A percentile compares a stretch with the other conserved stretches of the same genome.
Evolutionary conservation across 768 basidiomycete genomes (phyloP).

Genomic region (Podaxis mareebaensis): DNA sequence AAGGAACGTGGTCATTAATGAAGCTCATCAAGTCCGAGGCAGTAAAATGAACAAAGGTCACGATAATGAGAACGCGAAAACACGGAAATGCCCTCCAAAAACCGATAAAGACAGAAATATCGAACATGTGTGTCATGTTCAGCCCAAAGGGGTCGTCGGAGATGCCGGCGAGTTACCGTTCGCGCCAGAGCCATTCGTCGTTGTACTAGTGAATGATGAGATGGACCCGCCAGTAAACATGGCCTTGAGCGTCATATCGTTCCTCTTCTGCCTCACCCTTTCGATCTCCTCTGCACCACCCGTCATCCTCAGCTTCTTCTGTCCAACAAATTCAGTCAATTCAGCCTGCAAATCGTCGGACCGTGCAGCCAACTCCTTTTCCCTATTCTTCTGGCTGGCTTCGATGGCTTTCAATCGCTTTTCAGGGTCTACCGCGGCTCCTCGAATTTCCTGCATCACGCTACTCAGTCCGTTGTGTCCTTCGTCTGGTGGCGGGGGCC

Average conservation of each 20-base stretch:
- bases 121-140: background rate
- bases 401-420: slow-evolving; percentile 91
- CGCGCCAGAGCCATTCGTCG: slow-evolving; percentile 16
- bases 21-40: background rate
- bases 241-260: slow-evolving; percentile 83
- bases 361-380: slow-evolving; percentile 69
- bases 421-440: slow-evolving; percentile 79
- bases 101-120: background rate
- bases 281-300: slow-evolving; percentile 93
- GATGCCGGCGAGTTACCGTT: slow-evolving; percentile 6
- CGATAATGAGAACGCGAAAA: background rate
- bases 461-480: slow-evolving; percentile 66
- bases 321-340: slow-evolving; percentile 80
- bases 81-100: background rate
- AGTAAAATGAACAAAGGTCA: background rate
- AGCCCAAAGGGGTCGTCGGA: slow-evolving; percentile 5
- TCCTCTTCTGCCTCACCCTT: slow-evolving; percentile 80
- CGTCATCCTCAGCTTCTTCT: slow-evolving; percentile 92
- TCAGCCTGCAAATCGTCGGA: slow-evolving; percentile 87
- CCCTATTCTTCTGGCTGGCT: slow-evolving; percentile 77
- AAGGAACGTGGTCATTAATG: background rate
- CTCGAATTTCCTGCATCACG: slow-evolving; percentile 90
- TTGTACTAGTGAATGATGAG: slow-evolving; percentile 9
- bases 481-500: slow-evolving; percentile 65
- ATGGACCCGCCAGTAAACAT: slow-evolving; percentile 60